Percentiles rank a stretch among this genome's conserved stretches.
Evolutionary conservation across 805 yeast genomes (phyloP).

Genomic region (Zygosaccharomyces pseudorouxii): DNA sequence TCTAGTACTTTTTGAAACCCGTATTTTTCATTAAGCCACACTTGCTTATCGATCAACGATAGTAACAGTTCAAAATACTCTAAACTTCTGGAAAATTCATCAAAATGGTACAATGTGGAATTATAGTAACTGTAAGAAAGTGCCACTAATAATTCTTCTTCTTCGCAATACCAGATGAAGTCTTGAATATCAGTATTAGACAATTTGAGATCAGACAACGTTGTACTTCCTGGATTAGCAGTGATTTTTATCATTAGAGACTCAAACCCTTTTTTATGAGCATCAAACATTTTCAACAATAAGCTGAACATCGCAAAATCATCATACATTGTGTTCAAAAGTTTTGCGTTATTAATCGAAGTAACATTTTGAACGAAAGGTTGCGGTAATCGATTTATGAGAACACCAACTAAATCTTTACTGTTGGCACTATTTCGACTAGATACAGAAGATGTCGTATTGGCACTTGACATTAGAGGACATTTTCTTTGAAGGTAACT

Average conservation of each 20-base stretch:
- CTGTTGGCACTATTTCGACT: conserved; percentile 11
- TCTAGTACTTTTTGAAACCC: conserved; percentile 23
- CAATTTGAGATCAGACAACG: background rate
- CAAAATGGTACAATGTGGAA: conserved; percentile 21
- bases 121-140: conserved; percentile 25
- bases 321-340: conserved; percentile 17
- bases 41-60: conserved; percentile 22
- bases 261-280: conserved; percentile 17
- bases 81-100: conserved; percentile 15
- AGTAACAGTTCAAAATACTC: conserved; percentile 29
- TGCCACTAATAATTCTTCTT: conserved; percentile 24
- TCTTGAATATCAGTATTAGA: conserved; percentile 11
- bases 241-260: conserved; percentile 16
- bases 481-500: conserved; percentile 19
- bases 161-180: conserved; percentile 19
- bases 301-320: conserved; percentile 23
- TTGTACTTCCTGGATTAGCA: background rate
- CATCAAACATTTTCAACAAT: conserved; percentile 20
- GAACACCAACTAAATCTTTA: conserved; percentile 16
- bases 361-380: conserved; percentile 23
- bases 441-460: conserved; percentile 3
- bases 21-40: conserved; percentile 26
- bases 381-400: conserved; percentile 25
- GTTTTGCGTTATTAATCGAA: conserved; percentile 12
- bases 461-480: conserved; percentile 4